Evolutionary conservation across 805 yeast genomes (phyloP).

Genomic region (Yarrowia sp.): DNA sequence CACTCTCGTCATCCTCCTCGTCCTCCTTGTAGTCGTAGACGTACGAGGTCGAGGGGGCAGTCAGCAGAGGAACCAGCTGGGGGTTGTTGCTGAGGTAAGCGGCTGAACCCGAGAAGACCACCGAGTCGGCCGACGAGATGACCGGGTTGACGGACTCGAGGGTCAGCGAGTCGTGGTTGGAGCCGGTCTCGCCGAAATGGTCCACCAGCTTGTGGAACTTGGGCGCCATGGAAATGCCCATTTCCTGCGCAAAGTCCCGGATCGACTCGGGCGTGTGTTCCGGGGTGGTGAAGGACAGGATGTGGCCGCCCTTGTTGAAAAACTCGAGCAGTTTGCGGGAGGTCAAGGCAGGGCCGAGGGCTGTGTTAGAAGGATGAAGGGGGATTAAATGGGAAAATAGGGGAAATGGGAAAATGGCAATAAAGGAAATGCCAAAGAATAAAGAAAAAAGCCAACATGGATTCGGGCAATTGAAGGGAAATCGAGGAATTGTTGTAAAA

Average conservation of each 20-base stretch:
- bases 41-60: conserved; percentile 70
- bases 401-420: no score
- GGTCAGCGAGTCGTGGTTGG: conserved; percentile 46
- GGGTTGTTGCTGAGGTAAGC: conserved; percentile 76
- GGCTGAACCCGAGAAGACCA: conserved; percentile 60
- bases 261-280: conserved; percentile 64
- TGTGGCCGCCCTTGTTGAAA: conserved; percentile 73
- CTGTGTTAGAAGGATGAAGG: conserved; percentile 46
- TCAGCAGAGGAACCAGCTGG: conserved; percentile 70
- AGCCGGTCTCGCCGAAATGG: conserved; percentile 58
- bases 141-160: conserved; percentile 41
- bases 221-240: conserved; percentile 87
- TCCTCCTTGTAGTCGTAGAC: conserved; percentile 59
- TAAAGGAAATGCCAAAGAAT: no score
- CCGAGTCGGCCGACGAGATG: conserved; percentile 33
- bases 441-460: no score
- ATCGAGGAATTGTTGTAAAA: no score
- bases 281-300: conserved; percentile 67
- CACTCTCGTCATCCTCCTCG: conserved; percentile 50
- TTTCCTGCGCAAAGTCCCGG: conserved; percentile 71
- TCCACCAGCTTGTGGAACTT: conserved; percentile 69
- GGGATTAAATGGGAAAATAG: no score
- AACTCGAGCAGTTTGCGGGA: conserved; percentile 64
- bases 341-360: conserved; percentile 53
- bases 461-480: no score